phyloP scores from a whole-genome alignment of 73 alveolate genomes.

The Paramecium tetraurelia region DNA sequence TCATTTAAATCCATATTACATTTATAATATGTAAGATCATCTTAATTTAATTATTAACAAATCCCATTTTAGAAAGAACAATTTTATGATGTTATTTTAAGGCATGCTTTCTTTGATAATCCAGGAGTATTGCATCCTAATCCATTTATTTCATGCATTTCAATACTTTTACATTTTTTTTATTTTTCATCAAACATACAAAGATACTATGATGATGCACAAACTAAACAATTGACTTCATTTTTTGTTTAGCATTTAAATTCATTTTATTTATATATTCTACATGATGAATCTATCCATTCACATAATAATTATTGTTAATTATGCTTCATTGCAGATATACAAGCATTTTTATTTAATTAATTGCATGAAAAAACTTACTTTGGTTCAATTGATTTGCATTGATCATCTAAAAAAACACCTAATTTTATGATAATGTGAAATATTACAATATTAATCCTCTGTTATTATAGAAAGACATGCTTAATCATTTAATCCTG shows the following conservation, averaged over 20 bases:
- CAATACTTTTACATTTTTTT: neutral
- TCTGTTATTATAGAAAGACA: neutral
- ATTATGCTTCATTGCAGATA: neutral
- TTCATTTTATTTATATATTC: neutral
- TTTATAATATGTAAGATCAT: neutral
- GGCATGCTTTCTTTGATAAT: neutral
- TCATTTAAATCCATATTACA: neutral
- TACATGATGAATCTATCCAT: too few relatives aligned
- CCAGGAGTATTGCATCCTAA: neutral
- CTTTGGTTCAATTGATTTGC: neutral
- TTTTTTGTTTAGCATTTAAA: neutral
- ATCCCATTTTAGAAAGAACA: neutral
- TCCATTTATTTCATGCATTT: neutral
- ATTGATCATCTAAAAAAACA: neutral
- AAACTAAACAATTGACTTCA: neutral
- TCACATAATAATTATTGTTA: neutral
- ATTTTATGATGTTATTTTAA: neutral
- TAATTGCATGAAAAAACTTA: neutral
- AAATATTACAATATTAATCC: neutral
- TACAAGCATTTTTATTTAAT: neutral
- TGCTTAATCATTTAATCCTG: neutral
- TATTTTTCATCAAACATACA: neutral
- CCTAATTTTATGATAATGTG: neutral
- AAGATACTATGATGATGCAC: neutral
- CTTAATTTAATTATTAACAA: neutral